phyloP scores from a whole-genome alignment of 2,329 filamentous ascomycete genomes.

The Triangularia setosa region DNA sequence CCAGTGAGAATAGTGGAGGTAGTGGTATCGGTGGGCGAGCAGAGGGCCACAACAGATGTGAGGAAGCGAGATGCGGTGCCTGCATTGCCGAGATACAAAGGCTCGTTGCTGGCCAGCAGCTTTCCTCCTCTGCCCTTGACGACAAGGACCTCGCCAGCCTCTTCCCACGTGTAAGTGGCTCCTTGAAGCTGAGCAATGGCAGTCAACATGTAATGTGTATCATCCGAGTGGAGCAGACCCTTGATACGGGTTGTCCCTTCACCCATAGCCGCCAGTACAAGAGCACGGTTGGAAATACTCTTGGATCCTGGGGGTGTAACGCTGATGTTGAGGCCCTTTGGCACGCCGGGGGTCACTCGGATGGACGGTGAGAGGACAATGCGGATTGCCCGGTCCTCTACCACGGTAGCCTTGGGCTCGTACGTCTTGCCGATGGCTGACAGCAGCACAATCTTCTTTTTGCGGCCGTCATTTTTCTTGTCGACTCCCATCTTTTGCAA shows the following conservation, averaged over 20 bases:
- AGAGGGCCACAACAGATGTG: slow-evolving; percentile 85
- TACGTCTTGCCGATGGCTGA: slow-evolving; percentile 84
- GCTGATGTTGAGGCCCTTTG: slow-evolving; percentile 60
- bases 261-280: slow-evolving; percentile 89
- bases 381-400: slow-evolving; percentile 80
- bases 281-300: slow-evolving; percentile 92
- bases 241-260: slow-evolving; percentile 81
- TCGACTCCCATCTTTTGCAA: slow-evolving; percentile 95
- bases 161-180: slow-evolving; percentile 88
- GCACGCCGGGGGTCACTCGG: slow-evolving; percentile 68
- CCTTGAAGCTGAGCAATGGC: slow-evolving; percentile 82
- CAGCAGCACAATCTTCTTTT: slow-evolving; percentile 93
- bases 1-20: slow-evolving; percentile 80
- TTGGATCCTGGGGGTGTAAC: slow-evolving; percentile 94
- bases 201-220: slow-evolving; percentile 95
- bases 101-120: slow-evolving; percentile 68
- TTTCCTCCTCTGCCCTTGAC: slow-evolving; percentile 88
- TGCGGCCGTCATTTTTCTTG: slow-evolving; percentile 94
- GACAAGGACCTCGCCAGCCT: slow-evolving; percentile 85
- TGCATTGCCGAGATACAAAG: slow-evolving; percentile 92
- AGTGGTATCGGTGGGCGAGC: slow-evolving; percentile 59
- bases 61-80: slow-evolving; percentile 94
- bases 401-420: slow-evolving; percentile 82
- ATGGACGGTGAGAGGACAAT: slow-evolving; percentile 78
- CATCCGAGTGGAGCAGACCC: slow-evolving; percentile 92